Conservation (phyloP, 2,329 filamentous ascomycete genomes). For the Atkinsonella hypoxylon region DNA sequence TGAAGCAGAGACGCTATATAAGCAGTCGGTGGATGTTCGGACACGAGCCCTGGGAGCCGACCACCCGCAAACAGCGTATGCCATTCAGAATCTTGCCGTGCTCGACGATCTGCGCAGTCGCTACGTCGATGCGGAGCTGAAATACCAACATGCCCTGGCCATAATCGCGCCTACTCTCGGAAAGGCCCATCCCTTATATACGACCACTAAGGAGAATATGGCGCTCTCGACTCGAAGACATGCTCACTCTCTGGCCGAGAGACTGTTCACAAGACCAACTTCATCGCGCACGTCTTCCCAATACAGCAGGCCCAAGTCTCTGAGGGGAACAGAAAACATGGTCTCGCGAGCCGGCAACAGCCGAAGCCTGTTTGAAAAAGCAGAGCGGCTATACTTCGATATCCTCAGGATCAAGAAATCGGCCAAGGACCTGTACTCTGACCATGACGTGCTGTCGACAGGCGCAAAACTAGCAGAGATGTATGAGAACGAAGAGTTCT, state of each 20-base stretch:
- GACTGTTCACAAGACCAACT: slow-evolving; percentile 1
- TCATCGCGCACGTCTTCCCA: background rate
- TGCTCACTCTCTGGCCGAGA: slow-evolving; percentile 1
- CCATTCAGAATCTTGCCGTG: slow-evolving; percentile 15
- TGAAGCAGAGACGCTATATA: slow-evolving; percentile 16
- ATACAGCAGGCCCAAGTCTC: background rate
- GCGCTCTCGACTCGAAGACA: slow-evolving; percentile 8
- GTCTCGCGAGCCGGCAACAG: slow-evolving; percentile 8
- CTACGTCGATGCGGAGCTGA: slow-evolving; percentile 12
- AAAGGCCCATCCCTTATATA: slow-evolving; percentile 13
- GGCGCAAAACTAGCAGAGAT: slow-evolving; percentile 16
- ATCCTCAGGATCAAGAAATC: slow-evolving; percentile 12
- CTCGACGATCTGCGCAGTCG: slow-evolving; percentile 14
- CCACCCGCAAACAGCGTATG: slow-evolving; percentile 13
- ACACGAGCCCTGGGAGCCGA: slow-evolving; percentile 11
- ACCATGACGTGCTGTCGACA: slow-evolving; percentile 13
- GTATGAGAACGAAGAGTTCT: slow-evolving; percentile 17
- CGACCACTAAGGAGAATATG: slow-evolving; percentile 13
- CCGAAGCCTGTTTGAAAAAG: slow-evolving; percentile 10
- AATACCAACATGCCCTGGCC: slow-evolving; percentile 13
- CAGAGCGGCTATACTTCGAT: slow-evolving; percentile 16
- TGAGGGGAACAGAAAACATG: slow-evolving; percentile 3
- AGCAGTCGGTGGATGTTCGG: slow-evolving; percentile 15
- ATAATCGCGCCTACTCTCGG: slow-evolving; percentile 13
- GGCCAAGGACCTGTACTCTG: slow-evolving; percentile 13